Evolutionary conservation across 2,329 filamentous ascomycete genomes (phyloP), one percentile per base, ranked within the genome.

Genomic region (Corinectria fuckeliana): DNA sequence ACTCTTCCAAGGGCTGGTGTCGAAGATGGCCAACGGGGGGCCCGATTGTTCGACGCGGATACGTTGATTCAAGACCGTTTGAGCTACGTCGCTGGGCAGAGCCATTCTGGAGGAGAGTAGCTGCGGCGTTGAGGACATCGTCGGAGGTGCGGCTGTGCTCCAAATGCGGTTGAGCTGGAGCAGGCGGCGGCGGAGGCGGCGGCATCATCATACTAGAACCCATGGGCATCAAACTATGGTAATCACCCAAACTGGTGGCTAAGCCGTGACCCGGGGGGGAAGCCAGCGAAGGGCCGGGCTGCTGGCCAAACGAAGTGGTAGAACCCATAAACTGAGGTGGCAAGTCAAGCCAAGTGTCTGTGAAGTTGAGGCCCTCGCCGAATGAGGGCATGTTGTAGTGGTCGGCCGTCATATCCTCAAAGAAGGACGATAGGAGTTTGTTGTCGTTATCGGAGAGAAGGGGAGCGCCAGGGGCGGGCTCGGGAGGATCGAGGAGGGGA

Each of bases 321-420:
- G 88, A 86, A 50, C 88, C 88, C 76, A 91, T 84, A 64, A 90
- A 87, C 48, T 82, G 82, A 2, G 88, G 88, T 5, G 88, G 88
- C 18, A 89, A 76, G 58, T 86, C 84, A 45, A 80, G 73, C 85
- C 84, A 88, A 55, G 78, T 76, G 38, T 82, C 81, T 67, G 72
- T 82, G 65, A 79, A 82, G 64, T 79, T 78, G 34, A 81, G 76
- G 9, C 81, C 68, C 47, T 85, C 82, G 42, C 81, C 81, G 61
- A 82, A 85, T 5, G 81, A 81, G 30, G 79, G 75, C 60, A 77
- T 76, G 56, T 78, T 79, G 67, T 81, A 84, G 30, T 82, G 77
- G 61, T 84, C 78, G 5, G 82, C 78, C 50, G 77, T 79, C 56
- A 88, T 78, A 54, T 80, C 79, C 54, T 83, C 79, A 70, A 88